phyloP scores from a whole-genome alignment of 176 grass and related monocot genomes.

The Areca catechu region DNA sequence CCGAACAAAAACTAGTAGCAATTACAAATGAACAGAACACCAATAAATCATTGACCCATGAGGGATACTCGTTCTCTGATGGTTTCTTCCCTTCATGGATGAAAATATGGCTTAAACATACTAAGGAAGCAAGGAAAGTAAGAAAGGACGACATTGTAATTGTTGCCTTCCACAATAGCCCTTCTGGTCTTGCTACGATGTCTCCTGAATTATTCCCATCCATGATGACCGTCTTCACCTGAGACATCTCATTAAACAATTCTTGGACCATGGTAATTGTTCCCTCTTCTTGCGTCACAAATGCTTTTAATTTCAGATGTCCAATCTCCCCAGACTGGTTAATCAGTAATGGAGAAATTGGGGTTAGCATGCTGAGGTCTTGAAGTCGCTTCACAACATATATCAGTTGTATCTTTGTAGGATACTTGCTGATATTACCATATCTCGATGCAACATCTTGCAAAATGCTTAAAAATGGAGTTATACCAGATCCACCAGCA shows the following conservation, averaged over 20 bases:
- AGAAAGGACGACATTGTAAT: slow-evolving; percentile 17
- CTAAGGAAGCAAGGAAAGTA: slow-evolving; percentile 24
- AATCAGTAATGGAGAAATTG: slow-evolving; percentile 15
- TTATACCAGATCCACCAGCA: slow-evolving; percentile 38
- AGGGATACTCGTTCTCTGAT: slow-evolving; percentile 25
- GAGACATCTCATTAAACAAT: slow-evolving; percentile 20
- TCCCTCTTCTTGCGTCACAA: slow-evolving; percentile 31
- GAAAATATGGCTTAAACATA: slow-evolving; percentile 30
- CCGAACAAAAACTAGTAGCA: slow-evolving; percentile 20
- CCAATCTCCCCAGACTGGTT: slow-evolving; percentile 15
- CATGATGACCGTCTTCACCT: slow-evolving; percentile 3
- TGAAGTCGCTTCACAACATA: slow-evolving; percentile 19
- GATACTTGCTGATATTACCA: background rate
- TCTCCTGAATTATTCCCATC: background rate
- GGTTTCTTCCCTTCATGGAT: slow-evolving; percentile 30
- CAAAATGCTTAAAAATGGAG: slow-evolving; percentile 43
- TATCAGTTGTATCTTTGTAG: slow-evolving; percentile 25
- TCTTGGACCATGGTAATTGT: slow-evolving; percentile 8
- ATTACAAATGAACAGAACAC: slow-evolving; percentile 26
- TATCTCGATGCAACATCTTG: slow-evolving; percentile 29
- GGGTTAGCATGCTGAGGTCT: slow-evolving; percentile 35
- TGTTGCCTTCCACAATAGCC: slow-evolving; percentile 23
- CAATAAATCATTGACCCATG: slow-evolving; percentile 33
- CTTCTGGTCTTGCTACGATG: slow-evolving; percentile 11
- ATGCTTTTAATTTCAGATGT: slow-evolving; percentile 28